Evolutionary conservation across 805 yeast species (phyloP), one percentile per base, ranked within the genome.

Genomic region (Yamadazyma akitaensis): DNA sequence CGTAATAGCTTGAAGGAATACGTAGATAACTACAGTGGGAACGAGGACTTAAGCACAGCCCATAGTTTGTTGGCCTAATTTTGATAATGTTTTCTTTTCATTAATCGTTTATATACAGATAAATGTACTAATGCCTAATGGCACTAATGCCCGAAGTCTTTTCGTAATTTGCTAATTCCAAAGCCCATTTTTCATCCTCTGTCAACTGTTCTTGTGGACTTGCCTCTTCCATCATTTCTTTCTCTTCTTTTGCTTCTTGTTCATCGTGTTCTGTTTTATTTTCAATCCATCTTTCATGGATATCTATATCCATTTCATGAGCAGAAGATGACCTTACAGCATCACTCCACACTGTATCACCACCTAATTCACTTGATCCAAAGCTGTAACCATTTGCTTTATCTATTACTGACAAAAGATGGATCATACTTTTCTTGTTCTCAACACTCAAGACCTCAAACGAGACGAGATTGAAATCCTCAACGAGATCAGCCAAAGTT

Each of bases 331-430:
- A 88, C 53, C 98, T 75, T 0, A 92, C 79, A 0, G 97, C 96
- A 56, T 92, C 96, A n/a, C 90, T 87, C 99, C 99, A 94, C 1
- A 94, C 82, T 0, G 92, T 80, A 60, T 94, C 99, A n/a, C 98
- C 99, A 2, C 97, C 96, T 7, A 92, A 75, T 56, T 94, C 99
- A 26, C 90, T 87, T 1, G 91, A 73, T 0, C 99, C 99, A 70
- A 88, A 89, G 54, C 87, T 77, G 61, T 94, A 94, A 0, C 99
- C 99, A 56, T 85, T 88, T 2, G 97, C 92, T 61, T 87, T 91
- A 60, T 94, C 99, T 9, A 94, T 80, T 1, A 80, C 72, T 13
- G 85, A 75, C 37, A 94, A 74, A 32, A 94, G 65, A 42, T 84
- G 77, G 26, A 94, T 91, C 98, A 94, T 94, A 28, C 94, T 82